Evolutionary conservation across 805 yeast genomes (phyloP).

Genomic region (Candida insectorum): DNA sequence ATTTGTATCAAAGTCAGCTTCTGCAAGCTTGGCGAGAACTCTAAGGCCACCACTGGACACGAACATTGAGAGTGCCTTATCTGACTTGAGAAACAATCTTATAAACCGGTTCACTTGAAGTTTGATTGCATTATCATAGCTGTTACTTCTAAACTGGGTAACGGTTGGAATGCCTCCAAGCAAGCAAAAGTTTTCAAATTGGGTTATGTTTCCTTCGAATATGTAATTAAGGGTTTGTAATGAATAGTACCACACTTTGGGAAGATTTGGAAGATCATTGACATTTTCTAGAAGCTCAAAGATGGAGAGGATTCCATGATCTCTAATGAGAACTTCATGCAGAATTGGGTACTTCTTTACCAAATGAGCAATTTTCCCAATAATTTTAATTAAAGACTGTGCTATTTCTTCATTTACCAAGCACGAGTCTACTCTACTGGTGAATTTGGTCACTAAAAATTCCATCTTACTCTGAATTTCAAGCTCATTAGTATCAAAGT

Average conservation of each 20-base stretch:
- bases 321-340: constrained; percentile 38
- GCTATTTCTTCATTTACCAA: constrained; percentile 26
- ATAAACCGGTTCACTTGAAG: constrained; percentile 37
- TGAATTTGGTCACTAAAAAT: constrained; percentile 28
- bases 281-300: constrained; percentile 37
- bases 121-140: constrained; percentile 28
- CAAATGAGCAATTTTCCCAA: constrained; percentile 36
- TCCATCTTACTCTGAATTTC: constrained; percentile 41
- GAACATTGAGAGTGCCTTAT: constrained; percentile 35
- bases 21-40: constrained; percentile 42
- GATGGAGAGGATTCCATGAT: constrained; percentile 38
- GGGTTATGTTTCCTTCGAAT: constrained; percentile 25
- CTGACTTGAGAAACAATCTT: constrained; percentile 28
- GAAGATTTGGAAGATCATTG: constrained; percentile 27
- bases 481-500: constrained; percentile 39
- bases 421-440: constrained; percentile 27
- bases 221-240: constrained; percentile 32
- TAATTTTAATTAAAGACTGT: constrained; percentile 27
- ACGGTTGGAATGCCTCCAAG: constrained; percentile 43
- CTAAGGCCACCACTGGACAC: constrained; percentile 46
- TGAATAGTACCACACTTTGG: constrained; percentile 35
- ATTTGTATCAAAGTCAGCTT: constrained; percentile 39
- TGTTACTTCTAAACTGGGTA: constrained; percentile 31
- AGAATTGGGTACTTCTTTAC: constrained; percentile 37
- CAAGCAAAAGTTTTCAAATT: constrained; percentile 40